phyloP scores from a whole-genome alignment of 768 basidiomycete species.

The Tulasnella sp. region DNA sequence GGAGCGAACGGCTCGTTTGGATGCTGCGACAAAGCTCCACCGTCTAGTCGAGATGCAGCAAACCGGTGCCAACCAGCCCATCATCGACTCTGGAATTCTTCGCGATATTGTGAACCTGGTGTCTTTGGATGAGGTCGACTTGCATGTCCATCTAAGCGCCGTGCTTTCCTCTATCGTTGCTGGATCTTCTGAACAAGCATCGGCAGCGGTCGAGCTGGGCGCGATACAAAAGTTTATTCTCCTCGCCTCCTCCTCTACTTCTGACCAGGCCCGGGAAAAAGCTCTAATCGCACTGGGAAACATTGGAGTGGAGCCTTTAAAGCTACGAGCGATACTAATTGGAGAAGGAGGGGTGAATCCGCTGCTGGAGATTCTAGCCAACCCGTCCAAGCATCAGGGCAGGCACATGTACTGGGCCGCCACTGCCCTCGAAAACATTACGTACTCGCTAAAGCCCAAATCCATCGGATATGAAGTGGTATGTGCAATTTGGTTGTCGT shows the following conservation, averaged over 20 bases:
- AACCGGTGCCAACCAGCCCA: too few relatives aligned
- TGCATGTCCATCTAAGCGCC: neutral
- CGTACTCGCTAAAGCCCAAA: neutral
- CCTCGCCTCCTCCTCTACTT: neutral
- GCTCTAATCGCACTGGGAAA: neutral
- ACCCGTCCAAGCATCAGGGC: neutral
- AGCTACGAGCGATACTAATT: neutral
- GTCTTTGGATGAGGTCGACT: neutral
- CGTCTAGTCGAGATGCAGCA: too few relatives aligned
- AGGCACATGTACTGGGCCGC: neutral
- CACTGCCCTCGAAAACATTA: neutral
- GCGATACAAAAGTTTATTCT: neutral
- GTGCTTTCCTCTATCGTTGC: neutral
- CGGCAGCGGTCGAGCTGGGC: neutral
- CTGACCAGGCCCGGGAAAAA: neutral
- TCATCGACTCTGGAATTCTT: neutral
- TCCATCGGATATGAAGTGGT: neutral
- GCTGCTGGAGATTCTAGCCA: neutral
- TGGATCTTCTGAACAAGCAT: neutral
- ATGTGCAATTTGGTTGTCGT: too few relatives aligned
- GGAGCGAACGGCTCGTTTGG: too few relatives aligned
- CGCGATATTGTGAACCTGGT: neutral
- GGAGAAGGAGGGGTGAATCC: neutral
- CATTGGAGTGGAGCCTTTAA: neutral
- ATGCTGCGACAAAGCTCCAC: too few relatives aligned